These are phyloP conservation scores for Phytophthora foliorum DNA, from an alignment of 352 stramenopile species.

Conservation along the genomic window DNA sequence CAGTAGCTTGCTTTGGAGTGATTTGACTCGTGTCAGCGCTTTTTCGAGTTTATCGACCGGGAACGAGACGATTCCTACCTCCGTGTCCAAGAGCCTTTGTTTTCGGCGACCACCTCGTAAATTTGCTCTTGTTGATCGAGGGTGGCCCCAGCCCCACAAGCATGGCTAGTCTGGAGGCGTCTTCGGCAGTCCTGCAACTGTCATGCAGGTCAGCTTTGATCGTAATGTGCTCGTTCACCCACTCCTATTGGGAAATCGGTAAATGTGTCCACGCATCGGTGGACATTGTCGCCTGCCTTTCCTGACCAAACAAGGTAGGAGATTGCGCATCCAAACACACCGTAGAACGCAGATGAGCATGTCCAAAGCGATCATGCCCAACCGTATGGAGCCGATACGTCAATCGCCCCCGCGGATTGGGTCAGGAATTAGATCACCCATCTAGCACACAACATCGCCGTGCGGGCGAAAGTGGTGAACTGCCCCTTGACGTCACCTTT, in stretches of 20 bases:
- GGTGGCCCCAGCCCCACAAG: not conserved
- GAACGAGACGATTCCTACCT: not conserved
- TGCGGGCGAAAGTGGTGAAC: not conserved
- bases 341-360: constrained; percentile 8
- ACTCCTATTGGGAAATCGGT: not conserved
- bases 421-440: not conserved
- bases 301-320: not conserved
- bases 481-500: constrained; percentile 6
- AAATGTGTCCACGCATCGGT: not conserved
- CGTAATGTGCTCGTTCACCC: not conserved
- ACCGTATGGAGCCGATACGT: constrained; percentile 6
- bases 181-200: not conserved
- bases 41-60: not conserved
- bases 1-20: not conserved
- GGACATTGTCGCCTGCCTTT: not conserved
- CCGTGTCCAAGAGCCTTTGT: not conserved
- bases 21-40: not conserved
- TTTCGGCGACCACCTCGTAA: not conserved
- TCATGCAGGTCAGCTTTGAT: not conserved
- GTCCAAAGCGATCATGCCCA: constrained; percentile 9
- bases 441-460: not conserved
- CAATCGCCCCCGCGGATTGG: not conserved
- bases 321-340: not conserved
- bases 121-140: not conserved
- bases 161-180: not conserved